Evolutionary conservation across 305 asterid species (phyloP), one percentile per base, ranked within the genome.

Genomic region (Solanum hybrid): DNA sequence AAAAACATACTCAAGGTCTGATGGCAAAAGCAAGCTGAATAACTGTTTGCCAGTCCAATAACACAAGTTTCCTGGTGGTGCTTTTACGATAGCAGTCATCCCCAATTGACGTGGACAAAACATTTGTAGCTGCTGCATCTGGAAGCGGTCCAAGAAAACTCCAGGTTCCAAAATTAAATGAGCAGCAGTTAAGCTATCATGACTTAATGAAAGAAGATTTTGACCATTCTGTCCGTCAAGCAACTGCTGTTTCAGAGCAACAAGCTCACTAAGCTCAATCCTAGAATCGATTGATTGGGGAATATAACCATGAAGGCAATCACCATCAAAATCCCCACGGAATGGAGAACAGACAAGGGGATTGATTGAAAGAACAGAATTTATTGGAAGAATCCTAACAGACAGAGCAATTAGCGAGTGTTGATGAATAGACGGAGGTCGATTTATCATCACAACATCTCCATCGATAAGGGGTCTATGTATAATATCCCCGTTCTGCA

Each of bases 301-400:
- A 85, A 97, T 95, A 92, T 92, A 98, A 37, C 99, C 99, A 88
- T 98, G 99, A 89, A 98, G 96, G 89, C 99, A 96, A 85, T 98
- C 99, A 22, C 99, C 99, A 91, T 98, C 99, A 56, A 98, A 98
- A 91, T 98, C 99, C 64, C 99, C 99, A 89, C 97, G 94, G 60
- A 98, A 92, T 46, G 99, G 99, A 60, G 94, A 90, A 91, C 99
- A 98, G 10, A 96, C 91, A 32, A 95, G 95, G 26, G 99, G 99
- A 88, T 98, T 98, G 46, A 98, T 94, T 38, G 98, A 93, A 51
- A 94, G 92, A 91, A 92, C 98, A 34, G 94, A 91, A 36, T 88
- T 89, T 82, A 89, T 89, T 0, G 99, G 99, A 76, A 98, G 98
- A 90, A 95, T 78, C 92, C 92, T 95, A 79, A 96, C 98, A 10